Percentiles rank a stretch among this genome's conserved stretches.
These are phyloP conservation scores for Cercospora janseana DNA, from an alignment of 2,329 filamentous ascomycete genomes.

Conservation along the genomic window DNA sequence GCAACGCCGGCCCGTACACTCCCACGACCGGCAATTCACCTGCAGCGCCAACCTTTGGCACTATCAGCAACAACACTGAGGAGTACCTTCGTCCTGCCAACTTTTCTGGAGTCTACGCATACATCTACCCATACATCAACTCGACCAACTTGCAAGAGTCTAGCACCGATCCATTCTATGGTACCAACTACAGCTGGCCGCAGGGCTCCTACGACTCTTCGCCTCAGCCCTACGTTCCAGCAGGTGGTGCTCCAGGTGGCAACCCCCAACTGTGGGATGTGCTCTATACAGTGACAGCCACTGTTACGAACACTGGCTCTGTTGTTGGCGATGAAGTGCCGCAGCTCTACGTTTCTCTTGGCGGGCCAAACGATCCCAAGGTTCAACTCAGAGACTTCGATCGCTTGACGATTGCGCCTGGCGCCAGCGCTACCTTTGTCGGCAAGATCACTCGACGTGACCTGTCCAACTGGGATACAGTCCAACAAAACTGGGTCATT, in stretches of 20 bases:
- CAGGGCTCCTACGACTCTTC: constrained; percentile 58
- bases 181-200: constrained; percentile 59
- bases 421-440: constrained; percentile 64
- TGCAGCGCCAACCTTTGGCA: constrained; percentile 64
- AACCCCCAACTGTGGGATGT: constrained; percentile 66
- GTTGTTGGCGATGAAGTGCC: constrained; percentile 67
- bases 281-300: constrained; percentile 65
- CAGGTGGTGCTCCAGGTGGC: constrained; percentile 58
- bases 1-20: constrained; percentile 53
- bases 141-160: constrained; percentile 57
- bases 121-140: constrained; percentile 74
- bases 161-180: constrained; percentile 60
- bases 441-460: constrained; percentile 74
- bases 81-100: constrained; percentile 68
- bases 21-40: constrained; percentile 62
- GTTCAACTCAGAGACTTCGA: constrained; percentile 63
- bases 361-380: constrained; percentile 68
- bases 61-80: constrained; percentile 59
- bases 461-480: constrained; percentile 80
- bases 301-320: constrained; percentile 68
- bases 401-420: constrained; percentile 67
- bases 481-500: constrained; percentile 75
- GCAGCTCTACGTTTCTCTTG: constrained; percentile 75
- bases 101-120: constrained; percentile 53
- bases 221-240: constrained; percentile 59